Evolutionary conservation across 208 protist species (phyloP).

Genomic region (Leptomonas pyrrhocoris): DNA sequence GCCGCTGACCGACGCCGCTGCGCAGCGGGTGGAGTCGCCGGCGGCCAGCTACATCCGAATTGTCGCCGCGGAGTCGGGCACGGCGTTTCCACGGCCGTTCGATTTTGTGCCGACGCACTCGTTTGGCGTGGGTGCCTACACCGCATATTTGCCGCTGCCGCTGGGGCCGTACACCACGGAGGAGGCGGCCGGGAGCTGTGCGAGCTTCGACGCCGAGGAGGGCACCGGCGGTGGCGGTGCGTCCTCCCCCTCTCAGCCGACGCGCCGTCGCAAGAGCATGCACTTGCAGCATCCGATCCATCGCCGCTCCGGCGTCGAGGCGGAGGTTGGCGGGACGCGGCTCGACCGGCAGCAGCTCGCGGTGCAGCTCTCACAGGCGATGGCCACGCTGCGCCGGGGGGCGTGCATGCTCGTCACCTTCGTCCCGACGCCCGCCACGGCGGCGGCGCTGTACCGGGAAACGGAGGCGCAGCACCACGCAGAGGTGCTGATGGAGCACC

Average conservation of each 20-base stretch:
- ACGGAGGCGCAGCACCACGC: slow-evolving; percentile 41
- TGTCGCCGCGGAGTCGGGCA: slow-evolving; percentile 35
- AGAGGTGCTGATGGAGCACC: slow-evolving; percentile 47
- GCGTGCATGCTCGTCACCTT: slow-evolving; percentile 61
- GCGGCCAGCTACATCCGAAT: slow-evolving; percentile 48
- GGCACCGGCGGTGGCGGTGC: too few relatives aligned
- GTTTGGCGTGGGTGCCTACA: slow-evolving; percentile 66
- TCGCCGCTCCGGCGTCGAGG: not conserved
- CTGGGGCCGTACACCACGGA: slow-evolving; percentile 9
- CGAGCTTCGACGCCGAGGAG: slow-evolving; percentile 5
- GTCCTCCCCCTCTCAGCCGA: too few relatives aligned
- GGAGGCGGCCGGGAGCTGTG: slow-evolving; percentile 9
- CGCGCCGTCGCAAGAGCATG: not conserved
- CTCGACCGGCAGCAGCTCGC: slow-evolving; percentile 30
- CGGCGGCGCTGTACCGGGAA: slow-evolving; percentile 44
- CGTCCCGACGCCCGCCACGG: slow-evolving; percentile 44
- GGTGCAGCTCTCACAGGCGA: slow-evolving; percentile 45
- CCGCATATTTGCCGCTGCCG: slow-evolving; percentile 49
- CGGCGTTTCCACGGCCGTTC: slow-evolving; percentile 42
- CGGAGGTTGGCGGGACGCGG: slow-evolving; percentile 10
- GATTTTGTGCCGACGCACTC: slow-evolving; percentile 43
- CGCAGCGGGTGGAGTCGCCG: slow-evolving; percentile 35
- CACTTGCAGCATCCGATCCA: not conserved
- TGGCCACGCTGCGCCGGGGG: slow-evolving; percentile 43
- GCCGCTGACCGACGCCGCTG: slow-evolving; percentile 53